phyloP scores from a whole-genome alignment of 2,329 filamentous ascomycete species.

The Ascochyta viciae-villosae region DNA sequence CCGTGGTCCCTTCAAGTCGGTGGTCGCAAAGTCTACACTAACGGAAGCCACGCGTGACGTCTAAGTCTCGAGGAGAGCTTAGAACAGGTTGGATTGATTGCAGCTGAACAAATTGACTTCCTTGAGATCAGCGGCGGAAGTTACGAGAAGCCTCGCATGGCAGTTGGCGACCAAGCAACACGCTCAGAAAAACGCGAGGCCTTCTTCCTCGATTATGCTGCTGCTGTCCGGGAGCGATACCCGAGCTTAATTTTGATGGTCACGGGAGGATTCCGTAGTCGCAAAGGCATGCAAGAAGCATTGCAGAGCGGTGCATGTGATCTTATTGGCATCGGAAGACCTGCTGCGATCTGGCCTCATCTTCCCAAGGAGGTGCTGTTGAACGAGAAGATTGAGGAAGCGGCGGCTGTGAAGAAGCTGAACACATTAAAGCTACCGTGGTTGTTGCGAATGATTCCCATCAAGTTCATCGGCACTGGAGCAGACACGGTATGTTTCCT shows the following conservation, averaged over 20 bases:
- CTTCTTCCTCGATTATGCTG: constrained; percentile 71
- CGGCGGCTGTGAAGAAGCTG: neutral
- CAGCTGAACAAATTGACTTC: constrained; percentile 65
- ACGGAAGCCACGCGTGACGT: constrained; percentile 50
- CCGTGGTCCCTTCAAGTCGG: constrained; percentile 46
- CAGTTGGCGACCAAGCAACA: constrained; percentile 11
- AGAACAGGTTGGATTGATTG: constrained; percentile 63
- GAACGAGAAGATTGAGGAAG: neutral
- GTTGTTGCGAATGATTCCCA: constrained; percentile 1
- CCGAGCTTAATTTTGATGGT: constrained; percentile 57
- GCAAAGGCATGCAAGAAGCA: constrained; percentile 63
- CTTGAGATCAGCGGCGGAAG: constrained; percentile 71
- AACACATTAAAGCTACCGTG: neutral
- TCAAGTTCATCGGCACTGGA: constrained; percentile 6
- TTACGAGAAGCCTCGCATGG: constrained; percentile 20
- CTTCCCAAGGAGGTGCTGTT: constrained; percentile 6
- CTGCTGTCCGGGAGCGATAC: constrained; percentile 54
- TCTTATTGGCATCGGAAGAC: constrained; percentile 24
- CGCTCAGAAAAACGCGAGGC: constrained; percentile 66
- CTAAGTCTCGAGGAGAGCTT: constrained; percentile 58
- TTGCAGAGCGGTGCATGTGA: constrained; percentile 49
- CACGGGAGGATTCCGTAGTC: constrained; percentile 64
- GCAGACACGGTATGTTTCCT: constrained; percentile 6
- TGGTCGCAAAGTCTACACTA: constrained; percentile 12
- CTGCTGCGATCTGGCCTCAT: constrained; percentile 17